Base-by-base conservation (phyloP, 305 asterid genomes). In the Salvia sclarea region DNA sequence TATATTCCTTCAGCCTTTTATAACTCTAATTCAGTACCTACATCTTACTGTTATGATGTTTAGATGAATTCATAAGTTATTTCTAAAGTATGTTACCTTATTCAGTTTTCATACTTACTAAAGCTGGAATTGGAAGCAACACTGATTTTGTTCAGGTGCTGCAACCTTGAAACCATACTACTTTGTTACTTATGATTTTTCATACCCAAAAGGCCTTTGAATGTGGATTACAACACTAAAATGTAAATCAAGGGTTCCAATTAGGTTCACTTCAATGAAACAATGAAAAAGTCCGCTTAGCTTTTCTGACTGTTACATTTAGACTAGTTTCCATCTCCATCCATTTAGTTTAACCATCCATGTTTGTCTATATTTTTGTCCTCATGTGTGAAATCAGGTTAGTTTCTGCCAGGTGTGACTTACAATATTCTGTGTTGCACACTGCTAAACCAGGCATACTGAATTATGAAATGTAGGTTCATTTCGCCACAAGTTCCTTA, bases 401-500 rank as follows among this genome's bases (percentile, higher is more conserved):
- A 25, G 8, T 24, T 44, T 40, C 35, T 61, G 6, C 25, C 43
- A 9, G 14, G 40, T 25, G 56, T 28, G 14, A 14, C 43, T 44
- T 45, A 28, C 16, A 21, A 45, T 45, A 25, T 24, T 63, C 16
- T 62, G 30, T 14, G 16, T 9, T 43, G 55, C 38, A 2, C 14
- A 43, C 18, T 25, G 50, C 62, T 54, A 43, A 55, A 48, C 61
- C 73, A 3, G 45, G 44, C 67, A 28, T 53, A 68, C 38, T 50
- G 57, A 62, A 59, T 41, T 71, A 30, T 66, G 33, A 74, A 50
- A 80, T 80, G 63, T 75, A 93, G 97, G 98, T 78, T 59, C 95
- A 48, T 60, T 93, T 47, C 92, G 89, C 33, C 88, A 88, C 54
- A 93, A 93, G 84, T 73, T 90, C 77, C 84, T 90, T 20, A 84